Base-by-base conservation (phyloP, 345 rosid species). In the Stellera chamaejasme region DNA sequence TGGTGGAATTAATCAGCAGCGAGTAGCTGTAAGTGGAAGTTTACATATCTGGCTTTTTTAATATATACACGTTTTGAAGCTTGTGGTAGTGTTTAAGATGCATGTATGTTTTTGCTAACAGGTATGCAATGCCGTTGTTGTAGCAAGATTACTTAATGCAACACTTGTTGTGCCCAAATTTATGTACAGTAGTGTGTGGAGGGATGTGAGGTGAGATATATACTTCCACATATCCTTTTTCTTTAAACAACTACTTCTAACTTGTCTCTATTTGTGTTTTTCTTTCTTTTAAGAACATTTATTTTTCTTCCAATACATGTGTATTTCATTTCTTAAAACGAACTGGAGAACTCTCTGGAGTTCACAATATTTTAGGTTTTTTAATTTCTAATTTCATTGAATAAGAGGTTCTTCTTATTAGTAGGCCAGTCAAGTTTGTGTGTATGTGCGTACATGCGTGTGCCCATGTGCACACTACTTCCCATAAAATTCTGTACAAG, bases 1-100 rank as follows among this genome's bases (percentile, higher is more conserved):
- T 79, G 99, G 99, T 59, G 99, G 99, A 16, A 81, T 93, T 44
- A 93, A 84, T 69, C 99, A 93, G 82, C 99, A 89, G 67, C 71
- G 97, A 64, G 99, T 93, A 14, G 96, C 99, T 64, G 99, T 89
- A 80, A 84, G 96, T 66, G 49, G 44, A 10, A 47, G 52, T 45
- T 43, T 6, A 13, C 28, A 65, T 44, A 41, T 58, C 36, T 56
- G 45, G 52, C 55, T 11, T 49, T 43, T 2, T 27, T 48, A 5
- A 23, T 55, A 44, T 23, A 56, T 44, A 28, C 19, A 41, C 41
- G 14, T 42, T 19, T 39, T 12, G 2, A 13, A 36, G 56, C 51
- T 55, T 43, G 6, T 61, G n/a, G 14, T 52, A 43, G 8, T 46
- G 48, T 49, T 16, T 45, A 13, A 52, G 54, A 11, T 11, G 12